Evolutionary conservation across 768 basidiomycete genomes (phyloP), one percentile per base, ranked within the genome.

Genomic region (Paxillus involutus): DNA sequence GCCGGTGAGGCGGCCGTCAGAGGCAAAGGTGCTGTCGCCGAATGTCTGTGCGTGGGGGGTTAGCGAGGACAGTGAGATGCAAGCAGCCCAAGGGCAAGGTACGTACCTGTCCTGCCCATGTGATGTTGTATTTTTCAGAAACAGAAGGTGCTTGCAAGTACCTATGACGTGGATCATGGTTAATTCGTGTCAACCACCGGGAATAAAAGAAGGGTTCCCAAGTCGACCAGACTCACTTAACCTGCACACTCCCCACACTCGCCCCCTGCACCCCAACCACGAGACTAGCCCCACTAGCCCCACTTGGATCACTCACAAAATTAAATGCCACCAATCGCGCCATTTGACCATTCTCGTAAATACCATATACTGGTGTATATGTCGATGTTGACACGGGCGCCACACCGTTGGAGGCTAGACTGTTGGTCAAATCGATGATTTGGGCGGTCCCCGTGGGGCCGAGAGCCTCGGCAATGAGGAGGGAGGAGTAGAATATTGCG

Each of bases 271-370:
- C 52, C 11, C 57, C 57, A 26, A 50, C 49, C 47, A 50, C 40
- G 11, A 58, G 55, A 26, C 63, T 75, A 6, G 59, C 70, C 55
- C 70, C 68, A 60, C 65, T 70, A 3, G 71, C 75, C 30, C 79
- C 79, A 6, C 65, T 69, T 0, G 67, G 41, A 57, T 81, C 80
- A 29, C 67, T 64, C 26, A 80, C 66, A 55, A 70, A 82, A 68
- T 84, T 84, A 73, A 83, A 71, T 21, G 80, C 60, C 11, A 72
- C 77, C 4, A 80, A 60, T 47, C 75, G 67, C 10, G 71, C 61
- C 9, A 78, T 73, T 21, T 71, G 36, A 26, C 81, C 82, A 52
- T 85, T 78, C 64, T 92, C 88, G 66, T 91, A 91, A 51, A 92
- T 78, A 8, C 79, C 87, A 60, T 82, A 84, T 1, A 78, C 36